Conservation (phyloP, 2,329 filamentous ascomycete species). For the Pezicula carpinea region DNA sequence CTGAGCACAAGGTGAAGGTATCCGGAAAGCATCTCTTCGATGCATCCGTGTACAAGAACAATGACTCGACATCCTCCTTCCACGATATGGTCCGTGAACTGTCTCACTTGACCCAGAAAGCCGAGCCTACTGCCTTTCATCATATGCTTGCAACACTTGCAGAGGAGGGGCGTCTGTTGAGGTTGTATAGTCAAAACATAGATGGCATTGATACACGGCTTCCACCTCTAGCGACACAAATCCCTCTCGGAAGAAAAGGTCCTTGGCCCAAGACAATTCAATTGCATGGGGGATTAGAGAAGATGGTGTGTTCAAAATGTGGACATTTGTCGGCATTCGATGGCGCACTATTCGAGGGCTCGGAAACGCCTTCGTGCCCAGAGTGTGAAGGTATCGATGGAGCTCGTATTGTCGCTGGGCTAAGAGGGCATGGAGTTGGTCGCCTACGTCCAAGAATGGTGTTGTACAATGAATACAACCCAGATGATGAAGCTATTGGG, state of each 20-base stretch:
- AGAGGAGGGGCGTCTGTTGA: conserved; percentile 78
- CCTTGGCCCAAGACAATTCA: conserved; percentile 94
- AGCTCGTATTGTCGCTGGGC: conserved; percentile 73
- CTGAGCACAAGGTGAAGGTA: conserved; percentile 83
- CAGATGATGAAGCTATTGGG: conserved; percentile 93
- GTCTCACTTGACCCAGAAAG: conserved; percentile 70
- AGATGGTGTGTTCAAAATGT: conserved; percentile 97
- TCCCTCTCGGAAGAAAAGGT: conserved; percentile 76
- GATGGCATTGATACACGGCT: conserved; percentile 89
- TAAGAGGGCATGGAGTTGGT: conserved; percentile 90
- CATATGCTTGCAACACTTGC: conserved; percentile 88
- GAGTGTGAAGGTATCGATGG: conserved; percentile 71
- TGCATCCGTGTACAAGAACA: conserved; percentile 93
- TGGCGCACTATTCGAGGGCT: conserved; percentile 74
- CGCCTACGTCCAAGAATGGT: conserved; percentile 88
- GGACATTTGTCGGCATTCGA: conserved; percentile 72
- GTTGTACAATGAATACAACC: conserved; percentile 95
- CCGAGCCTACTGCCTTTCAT: conserved; percentile 84
- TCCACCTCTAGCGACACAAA: conserved; percentile 70
- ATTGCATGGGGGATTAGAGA: conserved; percentile 85
- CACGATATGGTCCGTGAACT: conserved; percentile 94
- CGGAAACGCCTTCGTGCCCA: conserved; percentile 74
- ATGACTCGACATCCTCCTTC: conserved; percentile 82
- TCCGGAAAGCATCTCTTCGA: conserved; percentile 97
- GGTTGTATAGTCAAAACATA: conserved; percentile 95